Base-by-base conservation (phyloP, 2,329 filamentous ascomycete genomes). In the Hypoxylon sp. region DNA sequence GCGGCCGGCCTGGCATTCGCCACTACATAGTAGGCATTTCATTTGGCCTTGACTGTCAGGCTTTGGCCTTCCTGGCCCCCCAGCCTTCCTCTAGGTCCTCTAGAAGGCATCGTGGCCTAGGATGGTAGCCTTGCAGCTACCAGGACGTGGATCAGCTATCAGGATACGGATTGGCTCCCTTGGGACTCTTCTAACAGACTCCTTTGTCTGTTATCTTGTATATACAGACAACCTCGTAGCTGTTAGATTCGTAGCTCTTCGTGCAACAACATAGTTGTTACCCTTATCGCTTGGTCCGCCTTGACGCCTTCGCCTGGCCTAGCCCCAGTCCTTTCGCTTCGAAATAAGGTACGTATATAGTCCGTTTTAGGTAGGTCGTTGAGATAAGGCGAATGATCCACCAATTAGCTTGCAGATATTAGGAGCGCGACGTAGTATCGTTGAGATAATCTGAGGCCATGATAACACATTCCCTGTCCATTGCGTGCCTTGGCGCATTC, bases 281-380 rank as follows among this genome's bases (percentile, higher is more conserved):
- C n/a, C n/a, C n/a, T n/a, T n/a, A n/a, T n/a, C n/a, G n/a, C n/a
- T n/a, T n/a, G n/a, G n/a, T n/a, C n/a, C n/a, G n/a, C n/a, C n/a
- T n/a, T 17, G 26, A 32, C 44, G 50, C n/a, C 32, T 26, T 52
- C 19, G 22, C 20, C 24, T 39, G 34, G 34, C 34, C 13, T 13
- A 41, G 8, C 11, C n/a, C 8, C 7, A 3, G 22, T 46, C 39
- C 51, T 44, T 15, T 39, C 11, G n/a, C 13, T 44, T 26, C 19
- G 22, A 20, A 46, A 4, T 13, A 41, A 39, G 28, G 39, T 44
- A 63, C 32, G 32, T 28, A 37, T 37, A 48, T 17, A 47, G 22
- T 22, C 65, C 51, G 30, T 22, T 63, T 68, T 65, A 61, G 65
- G 65, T 59, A 68, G 62, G 65, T 68, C 49, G 43, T 44, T 59